phyloP scores from a whole-genome alignment of 164 flowering plant genomes.

The Vitis rupestris region DNA sequence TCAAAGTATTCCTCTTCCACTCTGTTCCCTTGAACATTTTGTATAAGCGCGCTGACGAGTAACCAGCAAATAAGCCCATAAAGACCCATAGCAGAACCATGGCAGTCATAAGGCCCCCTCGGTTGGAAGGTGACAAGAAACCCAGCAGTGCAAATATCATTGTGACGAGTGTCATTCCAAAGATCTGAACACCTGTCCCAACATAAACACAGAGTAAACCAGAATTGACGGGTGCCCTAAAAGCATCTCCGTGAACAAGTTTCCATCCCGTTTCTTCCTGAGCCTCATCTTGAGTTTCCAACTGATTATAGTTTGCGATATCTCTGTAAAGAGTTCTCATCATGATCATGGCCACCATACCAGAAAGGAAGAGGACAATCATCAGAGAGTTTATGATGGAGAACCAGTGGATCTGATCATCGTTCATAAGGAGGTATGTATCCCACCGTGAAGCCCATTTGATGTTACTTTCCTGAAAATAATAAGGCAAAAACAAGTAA shows the following conservation, averaged over 20 bases:
- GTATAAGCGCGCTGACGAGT: conserved; percentile 56
- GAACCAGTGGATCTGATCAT: conserved; percentile 77
- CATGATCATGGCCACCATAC: conserved; percentile 80
- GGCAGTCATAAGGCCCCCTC: conserved; percentile 79
- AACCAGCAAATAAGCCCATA: conserved; percentile 68
- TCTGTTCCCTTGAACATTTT: conserved; percentile 71
- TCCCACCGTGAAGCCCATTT: conserved; percentile 83
- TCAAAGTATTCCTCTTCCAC: conserved; percentile 61
- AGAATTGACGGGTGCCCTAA: conserved; percentile 51
- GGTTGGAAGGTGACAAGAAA: conserved; percentile 61
- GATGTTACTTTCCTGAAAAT: conserved; percentile 49
- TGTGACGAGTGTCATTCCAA: conserved; percentile 67
- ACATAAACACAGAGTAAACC: conserved; percentile 58
- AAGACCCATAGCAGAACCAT: conserved; percentile 76
- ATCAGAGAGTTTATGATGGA: conserved; percentile 67
- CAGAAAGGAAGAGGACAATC: conserved; percentile 71
- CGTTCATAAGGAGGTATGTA: conserved; percentile 72
- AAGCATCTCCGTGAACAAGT: conserved; percentile 71
- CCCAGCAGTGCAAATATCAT: conserved; percentile 69
- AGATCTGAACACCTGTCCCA: conserved; percentile 66
- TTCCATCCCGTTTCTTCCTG: conserved; percentile 78
- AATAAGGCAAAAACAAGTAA: background rate
- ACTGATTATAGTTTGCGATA: conserved; percentile 63
- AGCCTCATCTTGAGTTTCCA: conserved; percentile 71
- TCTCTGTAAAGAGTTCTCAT: conserved; percentile 69